Base-by-base conservation (phyloP, 768 basidiomycete species). In the Mycena floridula region DNA sequence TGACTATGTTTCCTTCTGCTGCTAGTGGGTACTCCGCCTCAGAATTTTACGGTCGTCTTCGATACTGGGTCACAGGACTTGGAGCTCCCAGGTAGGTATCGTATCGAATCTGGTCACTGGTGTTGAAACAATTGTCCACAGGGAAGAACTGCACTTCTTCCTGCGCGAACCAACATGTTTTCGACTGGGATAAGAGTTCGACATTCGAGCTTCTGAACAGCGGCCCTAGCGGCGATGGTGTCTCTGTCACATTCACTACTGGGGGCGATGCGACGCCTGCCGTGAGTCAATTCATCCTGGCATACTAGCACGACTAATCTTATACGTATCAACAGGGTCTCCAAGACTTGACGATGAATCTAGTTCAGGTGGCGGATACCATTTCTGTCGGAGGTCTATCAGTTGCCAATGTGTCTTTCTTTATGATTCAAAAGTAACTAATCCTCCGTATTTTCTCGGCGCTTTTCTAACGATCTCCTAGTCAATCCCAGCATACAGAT, bases 341-440 rank as follows among this genome's bases (percentile, higher is more conserved):
- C 28, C 47, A 64, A 43, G n/a, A n/a, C n/a, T 64, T 56, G 50
- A 43, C 53, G 30, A 45, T 66, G 37, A 54, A 50, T 12, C 42
- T 65, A 6, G 50, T 49, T 1, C 47, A 39, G 13, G 62, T 51
- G 2, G 50, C 49, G n/a, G 66, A 68, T 40, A 56, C 58, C 5
- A 57, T 68, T 18, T 47, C 54, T 11, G 56, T 67, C 38, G 65
- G 59, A 7, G 60, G 58, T 16, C 30, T 62, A 25, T 39, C 48
- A 2, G 47, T 53, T 2, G 40, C 44, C 16, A 43, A 54, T n/a
- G 53, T 58, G 25, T 50, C 44, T 27, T 42, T 68, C 23, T 63
- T 59, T 52, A 57, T 60, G 11, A 65, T 66, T 49, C 57, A 35
- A 13, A 35, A 35, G 32, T 35, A 18, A 35, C 15, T 35, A 3